These are phyloP conservation scores for Erysimum cheiranthoides DNA, from an alignment of 345 rosid species.

Conservation along the genomic window DNA sequence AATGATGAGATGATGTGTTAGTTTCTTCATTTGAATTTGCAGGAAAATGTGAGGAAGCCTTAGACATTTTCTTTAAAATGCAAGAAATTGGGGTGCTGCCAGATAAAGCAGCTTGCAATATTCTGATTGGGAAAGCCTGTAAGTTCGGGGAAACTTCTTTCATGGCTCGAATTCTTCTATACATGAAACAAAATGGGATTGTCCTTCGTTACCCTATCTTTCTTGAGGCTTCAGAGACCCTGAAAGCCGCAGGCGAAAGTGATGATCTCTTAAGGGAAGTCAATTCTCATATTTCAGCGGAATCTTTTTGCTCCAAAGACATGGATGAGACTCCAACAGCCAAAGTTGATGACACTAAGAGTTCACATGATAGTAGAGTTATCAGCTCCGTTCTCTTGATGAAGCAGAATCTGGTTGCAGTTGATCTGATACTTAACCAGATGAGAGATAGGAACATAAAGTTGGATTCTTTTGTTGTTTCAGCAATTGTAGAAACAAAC, in stretches of 20 bases:
- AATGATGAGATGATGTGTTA: conserved; percentile 22
- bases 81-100: conserved; percentile 81
- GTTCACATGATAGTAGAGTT: conserved; percentile 45
- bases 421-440: conserved; percentile 60
- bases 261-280: conserved; percentile 66
- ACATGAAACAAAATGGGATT: conserved; percentile 64
- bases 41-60: conserved; percentile 76
- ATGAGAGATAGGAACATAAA: conserved; percentile 47
- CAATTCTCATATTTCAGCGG: conserved; percentile 64
- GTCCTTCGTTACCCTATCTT: conserved; percentile 76
- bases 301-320: conserved; percentile 38
- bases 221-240: conserved; percentile 58
- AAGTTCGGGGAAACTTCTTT: conserved; percentile 54
- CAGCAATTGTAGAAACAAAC: conserved; percentile 57
- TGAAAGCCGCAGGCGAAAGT: conserved; percentile 56
- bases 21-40: conserved; percentile 36
- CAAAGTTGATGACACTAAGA: conserved; percentile 40
- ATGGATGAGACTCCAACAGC: conserved; percentile 31
- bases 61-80: conserved; percentile 75
- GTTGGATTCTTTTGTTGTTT: conserved; percentile 57
- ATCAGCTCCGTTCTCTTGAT: conserved; percentile 61
- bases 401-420: conserved; percentile 65
- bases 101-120: conserved; percentile 91
- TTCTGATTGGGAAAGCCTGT: conserved; percentile 76
- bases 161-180: conserved; percentile 57